These are phyloP conservation scores for Eleusine coracana DNA, from an alignment of 176 grass and related monocot species.

Conservation along the genomic window DNA sequence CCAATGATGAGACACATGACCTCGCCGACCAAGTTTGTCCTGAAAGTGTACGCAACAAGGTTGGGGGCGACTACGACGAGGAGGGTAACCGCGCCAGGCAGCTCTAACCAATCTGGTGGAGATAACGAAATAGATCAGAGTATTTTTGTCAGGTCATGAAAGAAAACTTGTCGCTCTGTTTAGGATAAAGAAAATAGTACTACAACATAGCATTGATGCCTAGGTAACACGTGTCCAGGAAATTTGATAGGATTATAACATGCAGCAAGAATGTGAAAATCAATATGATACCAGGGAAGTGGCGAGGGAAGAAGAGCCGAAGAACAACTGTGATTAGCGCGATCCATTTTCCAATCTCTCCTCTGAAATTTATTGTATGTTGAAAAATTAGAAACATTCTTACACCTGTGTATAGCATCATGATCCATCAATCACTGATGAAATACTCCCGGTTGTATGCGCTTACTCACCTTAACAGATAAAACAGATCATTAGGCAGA, in stretches of 20 bases:
- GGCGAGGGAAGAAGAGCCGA: not conserved
- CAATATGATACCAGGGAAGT: not conserved
- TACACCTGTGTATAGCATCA: not conserved
- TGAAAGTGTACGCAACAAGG: not conserved
- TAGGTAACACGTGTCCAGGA: too few species aligned
- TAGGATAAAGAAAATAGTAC: too few species aligned
- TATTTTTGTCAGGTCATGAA: not conserved
- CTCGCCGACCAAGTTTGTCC: not conserved
- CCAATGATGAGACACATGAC: not conserved
- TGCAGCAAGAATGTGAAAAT: not conserved
- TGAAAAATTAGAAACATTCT: not conserved
- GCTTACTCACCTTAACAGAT: slow-evolving; percentile 52
- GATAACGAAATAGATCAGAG: not conserved
- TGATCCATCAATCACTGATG: not conserved
- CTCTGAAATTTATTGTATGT: not conserved
- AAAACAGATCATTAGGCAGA: slow-evolving; percentile 66
- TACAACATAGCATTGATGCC: too few species aligned
- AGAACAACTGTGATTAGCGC: not conserved
- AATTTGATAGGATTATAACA: too few species aligned
- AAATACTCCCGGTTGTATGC: not conserved
- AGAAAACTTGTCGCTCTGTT: too few species aligned
- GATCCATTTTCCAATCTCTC: not conserved
- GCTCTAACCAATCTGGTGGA: not conserved
- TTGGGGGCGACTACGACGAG: not conserved
- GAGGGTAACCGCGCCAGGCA: not conserved